phyloP scores from a whole-genome alignment of 768 basidiomycete genomes.

The Gloeostereum incarnatum region DNA sequence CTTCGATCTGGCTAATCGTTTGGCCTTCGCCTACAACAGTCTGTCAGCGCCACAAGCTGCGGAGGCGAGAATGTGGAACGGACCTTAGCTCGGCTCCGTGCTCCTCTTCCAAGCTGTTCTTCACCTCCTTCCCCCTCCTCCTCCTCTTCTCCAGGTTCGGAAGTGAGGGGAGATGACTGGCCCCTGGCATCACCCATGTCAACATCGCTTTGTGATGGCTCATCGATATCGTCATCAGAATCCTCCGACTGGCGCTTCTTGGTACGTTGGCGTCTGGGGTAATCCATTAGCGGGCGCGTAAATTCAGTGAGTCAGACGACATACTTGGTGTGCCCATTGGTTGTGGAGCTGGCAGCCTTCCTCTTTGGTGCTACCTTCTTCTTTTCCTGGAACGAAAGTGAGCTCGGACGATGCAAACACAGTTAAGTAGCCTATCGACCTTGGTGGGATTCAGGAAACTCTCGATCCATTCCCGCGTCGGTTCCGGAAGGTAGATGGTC shows the following conservation, averaged over 20 bases:
- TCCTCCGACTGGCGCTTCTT: slow-evolving; percentile 24
- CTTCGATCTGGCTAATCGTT: no score
- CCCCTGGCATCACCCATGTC: slow-evolving; percentile 25
- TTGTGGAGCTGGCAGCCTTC: slow-evolving; percentile 28
- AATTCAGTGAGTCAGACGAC: slow-evolving; percentile 8
- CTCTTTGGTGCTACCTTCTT: slow-evolving; percentile 48
- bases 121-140: slow-evolving; percentile 18
- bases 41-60: no score
- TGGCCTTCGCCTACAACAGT: no score
- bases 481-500: slow-evolving; percentile 58
- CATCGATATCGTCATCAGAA: slow-evolving; percentile 28
- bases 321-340: slow-evolving; percentile 43
- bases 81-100: slow-evolving; percentile 30
- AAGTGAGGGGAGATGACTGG: neutral
- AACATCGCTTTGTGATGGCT: slow-evolving; percentile 13
- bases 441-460: slow-evolving; percentile 28
- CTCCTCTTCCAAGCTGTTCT: slow-evolving; percentile 27
- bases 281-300: neutral
- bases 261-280: slow-evolving; percentile 26
- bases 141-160: slow-evolving; percentile 24
- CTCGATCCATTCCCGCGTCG: slow-evolving; percentile 51
- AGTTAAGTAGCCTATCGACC: slow-evolving; percentile 14
- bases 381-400: slow-evolving; percentile 26
- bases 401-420: slow-evolving; percentile 4
- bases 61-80: slow-evolving; percentile 7